Conservation (phyloP, 2,329 filamentous ascomycete genomes). For the Trichoderma breve region DNA sequence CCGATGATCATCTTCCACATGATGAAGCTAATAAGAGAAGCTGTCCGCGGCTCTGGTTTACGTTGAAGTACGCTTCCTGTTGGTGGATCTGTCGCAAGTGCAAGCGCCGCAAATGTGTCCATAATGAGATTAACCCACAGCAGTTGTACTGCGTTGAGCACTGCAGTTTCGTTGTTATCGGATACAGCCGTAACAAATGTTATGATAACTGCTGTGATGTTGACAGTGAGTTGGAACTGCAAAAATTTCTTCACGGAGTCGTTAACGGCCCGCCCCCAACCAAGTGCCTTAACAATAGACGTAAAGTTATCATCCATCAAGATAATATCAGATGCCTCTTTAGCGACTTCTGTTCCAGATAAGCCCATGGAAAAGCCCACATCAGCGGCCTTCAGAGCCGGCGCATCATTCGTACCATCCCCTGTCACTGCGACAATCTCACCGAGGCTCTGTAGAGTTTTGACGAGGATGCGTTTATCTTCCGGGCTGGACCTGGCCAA, state of each 20-base stretch:
- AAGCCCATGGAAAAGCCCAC: constrained; percentile 69
- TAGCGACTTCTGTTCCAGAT: constrained; percentile 64
- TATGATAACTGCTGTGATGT: constrained; percentile 65
- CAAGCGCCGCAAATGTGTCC: constrained; percentile 66
- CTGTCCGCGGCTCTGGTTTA: constrained; percentile 58
- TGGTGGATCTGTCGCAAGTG: constrained; percentile 62
- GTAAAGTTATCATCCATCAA: constrained; percentile 66
- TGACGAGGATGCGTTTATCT: constrained; percentile 57
- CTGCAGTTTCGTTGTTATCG: constrained; percentile 52
- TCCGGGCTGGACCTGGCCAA: constrained; percentile 59
- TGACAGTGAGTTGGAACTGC: constrained; percentile 67
- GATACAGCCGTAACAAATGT: constrained; percentile 64
- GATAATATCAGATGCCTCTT: constrained; percentile 67
- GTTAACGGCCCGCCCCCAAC: constrained; percentile 68
- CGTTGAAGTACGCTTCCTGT: constrained; percentile 56
- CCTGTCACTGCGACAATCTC: constrained; percentile 64
- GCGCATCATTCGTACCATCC: constrained; percentile 66
- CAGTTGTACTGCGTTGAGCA: constrained; percentile 64
- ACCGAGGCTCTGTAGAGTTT: constrained; percentile 51
- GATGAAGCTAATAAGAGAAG: constrained; percentile 63
- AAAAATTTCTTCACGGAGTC: constrained; percentile 68
- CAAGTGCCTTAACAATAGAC: constrained; percentile 64
- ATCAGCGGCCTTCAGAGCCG: constrained; percentile 63
- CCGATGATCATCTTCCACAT: constrained; percentile 69
- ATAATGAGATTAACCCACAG: constrained; percentile 70